A percentile compares a stretch with the other conserved stretches of the same genome.
These are phyloP conservation scores for Penicillium tannophilum DNA, from an alignment of 495 filamentous ascomycete genomes.

Conservation along the genomic window DNA sequence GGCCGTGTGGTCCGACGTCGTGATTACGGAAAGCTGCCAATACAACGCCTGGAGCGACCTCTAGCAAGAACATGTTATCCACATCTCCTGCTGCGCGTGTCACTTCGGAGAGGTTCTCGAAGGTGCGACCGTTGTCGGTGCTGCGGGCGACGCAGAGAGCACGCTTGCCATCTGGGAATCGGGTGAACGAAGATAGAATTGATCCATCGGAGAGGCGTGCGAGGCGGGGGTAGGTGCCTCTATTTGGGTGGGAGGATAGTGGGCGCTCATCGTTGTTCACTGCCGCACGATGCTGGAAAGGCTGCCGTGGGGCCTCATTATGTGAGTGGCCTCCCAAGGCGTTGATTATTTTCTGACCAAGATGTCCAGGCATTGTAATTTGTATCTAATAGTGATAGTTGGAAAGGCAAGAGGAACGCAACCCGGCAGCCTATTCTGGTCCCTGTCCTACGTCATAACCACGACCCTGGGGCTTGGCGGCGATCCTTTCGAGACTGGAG, in stretches of 20 bases:
- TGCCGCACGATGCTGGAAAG: constrained; percentile 21
- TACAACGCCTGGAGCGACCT: constrained; percentile 50
- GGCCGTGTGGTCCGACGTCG: constrained; percentile 41
- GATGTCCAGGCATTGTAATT: constrained; percentile 33
- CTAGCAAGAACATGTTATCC: constrained; percentile 61
- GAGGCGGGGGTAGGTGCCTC: constrained; percentile 45
- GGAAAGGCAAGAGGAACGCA: not conserved
- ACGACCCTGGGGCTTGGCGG: not conserved
- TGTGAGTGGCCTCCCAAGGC: constrained; percentile 29
- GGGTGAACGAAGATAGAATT: constrained; percentile 45
- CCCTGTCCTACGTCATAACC: not conserved
- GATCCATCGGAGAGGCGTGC: constrained; percentile 41
- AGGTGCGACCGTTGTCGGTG: constrained; percentile 39
- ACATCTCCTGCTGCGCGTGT: constrained; percentile 49
- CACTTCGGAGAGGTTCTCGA: constrained; percentile 40
- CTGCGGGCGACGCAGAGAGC: constrained; percentile 39
- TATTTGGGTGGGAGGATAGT: constrained; percentile 42
- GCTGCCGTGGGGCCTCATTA: constrained; percentile 10
- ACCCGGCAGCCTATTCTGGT: not conserved
- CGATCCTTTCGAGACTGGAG: not conserved
- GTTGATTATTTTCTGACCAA: constrained; percentile 43
- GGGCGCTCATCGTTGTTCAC: constrained; percentile 43
- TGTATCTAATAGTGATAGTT: not conserved
- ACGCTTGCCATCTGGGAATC: constrained; percentile 31
- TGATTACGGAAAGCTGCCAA: constrained; percentile 65